These are phyloP conservation scores for Helichrysum umbraculigerum DNA, from an alignment of 129 eudicot genomes.

Conservation along the genomic window DNA sequence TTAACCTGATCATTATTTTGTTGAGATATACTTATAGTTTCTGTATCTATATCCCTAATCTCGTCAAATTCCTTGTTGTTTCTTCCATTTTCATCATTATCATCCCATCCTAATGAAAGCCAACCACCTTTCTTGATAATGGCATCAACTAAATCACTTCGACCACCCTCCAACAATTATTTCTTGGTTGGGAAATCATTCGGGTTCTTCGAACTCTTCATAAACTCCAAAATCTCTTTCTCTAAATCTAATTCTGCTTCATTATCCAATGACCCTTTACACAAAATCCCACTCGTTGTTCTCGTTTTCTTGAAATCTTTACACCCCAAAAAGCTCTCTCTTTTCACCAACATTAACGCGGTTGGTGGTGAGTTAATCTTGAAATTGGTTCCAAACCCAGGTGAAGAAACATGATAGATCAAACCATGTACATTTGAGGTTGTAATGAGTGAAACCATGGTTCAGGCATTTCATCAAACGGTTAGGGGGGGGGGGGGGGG, in stretches of 20 bases:
- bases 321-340: too few relatives aligned
- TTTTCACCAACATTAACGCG: too few relatives aligned
- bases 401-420: too few relatives aligned
- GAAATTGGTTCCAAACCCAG: too few relatives aligned
- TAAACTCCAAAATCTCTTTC: slow-evolving; percentile 64
- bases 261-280: slow-evolving; percentile 37
- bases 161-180: slow-evolving; percentile 59
- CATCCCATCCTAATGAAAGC: slow-evolving; percentile 79
- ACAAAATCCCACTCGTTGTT: slow-evolving; percentile 30
- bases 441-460: too few relatives aligned
- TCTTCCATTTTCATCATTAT: slow-evolving; percentile 27
- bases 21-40: slow-evolving; percentile 27
- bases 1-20: slow-evolving; percentile 27
- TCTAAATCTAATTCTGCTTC: slow-evolving; percentile 57
- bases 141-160: slow-evolving; percentile 70
- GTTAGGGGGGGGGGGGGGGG: too few relatives aligned
- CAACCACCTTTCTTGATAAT: slow-evolving; percentile 73
- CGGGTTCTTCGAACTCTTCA: slow-evolving; percentile 71
- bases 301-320: slow-evolving; percentile 15
- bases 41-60: slow-evolving; percentile 35
- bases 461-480: too few relatives aligned
- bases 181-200: slow-evolving; percentile 59
- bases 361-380: too few relatives aligned
- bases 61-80: slow-evolving; percentile 28
- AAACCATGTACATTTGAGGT: too few relatives aligned